These are phyloP conservation scores for Cyberlindnera mississippiensis DNA, from an alignment of 805 yeast species.

Conservation along the genomic window DNA sequence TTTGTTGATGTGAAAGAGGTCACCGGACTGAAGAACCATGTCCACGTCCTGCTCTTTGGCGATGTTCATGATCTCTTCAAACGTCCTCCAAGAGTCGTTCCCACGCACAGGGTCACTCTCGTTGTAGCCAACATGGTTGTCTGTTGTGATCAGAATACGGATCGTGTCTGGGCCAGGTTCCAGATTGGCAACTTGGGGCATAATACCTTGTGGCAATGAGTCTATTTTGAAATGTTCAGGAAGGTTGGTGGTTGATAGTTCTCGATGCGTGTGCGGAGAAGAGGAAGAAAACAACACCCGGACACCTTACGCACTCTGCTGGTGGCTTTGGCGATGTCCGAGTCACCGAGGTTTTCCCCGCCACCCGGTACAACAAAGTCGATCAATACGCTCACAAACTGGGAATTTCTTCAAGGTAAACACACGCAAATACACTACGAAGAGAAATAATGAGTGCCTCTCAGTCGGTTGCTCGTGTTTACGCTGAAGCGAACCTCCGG, in stretches of 20 bases:
- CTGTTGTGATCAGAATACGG: conserved; percentile 80
- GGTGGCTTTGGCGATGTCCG: background rate
- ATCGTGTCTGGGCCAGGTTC: conserved; percentile 63
- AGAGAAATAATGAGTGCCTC: background rate
- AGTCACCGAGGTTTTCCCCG: background rate
- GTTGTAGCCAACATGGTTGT: conserved; percentile 92
- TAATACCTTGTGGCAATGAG: background rate
- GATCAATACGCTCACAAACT: background rate
- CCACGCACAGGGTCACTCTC: conserved; percentile 90
- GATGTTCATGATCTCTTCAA: conserved; percentile 72
- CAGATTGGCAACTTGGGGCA: conserved; percentile 36
- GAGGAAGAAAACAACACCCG: background rate
- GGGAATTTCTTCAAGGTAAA: background rate
- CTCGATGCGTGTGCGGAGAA: background rate
- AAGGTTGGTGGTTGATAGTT: background rate
- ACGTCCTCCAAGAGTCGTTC: conserved; percentile 83
- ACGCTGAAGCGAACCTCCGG: conserved; percentile 70
- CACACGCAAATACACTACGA: background rate
- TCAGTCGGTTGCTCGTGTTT: conserved; percentile 66
- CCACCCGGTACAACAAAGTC: background rate
- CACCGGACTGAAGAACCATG: conserved; percentile 90
- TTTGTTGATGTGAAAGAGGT: conserved; percentile 83
- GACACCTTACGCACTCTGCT: background rate
- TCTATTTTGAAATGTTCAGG: background rate
- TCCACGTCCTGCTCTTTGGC: conserved; percentile 76